These are phyloP conservation scores for Pilasporangium apinafurcum DNA, from an alignment of 352 stramenopile species.

Conservation along the genomic window DNA sequence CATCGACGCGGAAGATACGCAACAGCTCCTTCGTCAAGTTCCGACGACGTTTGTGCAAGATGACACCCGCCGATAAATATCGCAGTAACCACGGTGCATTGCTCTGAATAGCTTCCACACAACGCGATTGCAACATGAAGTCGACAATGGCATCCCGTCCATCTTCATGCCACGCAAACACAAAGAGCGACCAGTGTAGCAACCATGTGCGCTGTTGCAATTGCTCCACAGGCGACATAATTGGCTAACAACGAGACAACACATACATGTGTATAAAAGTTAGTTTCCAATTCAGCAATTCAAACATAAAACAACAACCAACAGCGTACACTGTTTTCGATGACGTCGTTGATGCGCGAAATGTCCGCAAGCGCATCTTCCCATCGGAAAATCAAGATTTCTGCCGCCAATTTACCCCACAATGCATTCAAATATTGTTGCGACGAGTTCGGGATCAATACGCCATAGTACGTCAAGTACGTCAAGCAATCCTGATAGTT, in stretches of 20 bases:
- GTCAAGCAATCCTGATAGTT: conserved; percentile 92
- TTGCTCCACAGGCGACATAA: conserved; percentile 86
- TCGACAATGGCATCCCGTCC: conserved; percentile 96
- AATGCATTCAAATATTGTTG: conserved; percentile 88
- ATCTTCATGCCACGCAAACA: conserved; percentile 89
- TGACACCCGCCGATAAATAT: conserved; percentile 96
- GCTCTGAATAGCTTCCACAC: conserved; percentile 97
- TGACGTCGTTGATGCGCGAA: conserved; percentile 90
- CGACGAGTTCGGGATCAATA: conserved; percentile 81
- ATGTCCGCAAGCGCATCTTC: conserved; percentile 93
- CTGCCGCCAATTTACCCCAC: conserved; percentile 94
- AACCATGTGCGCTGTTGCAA: conserved; percentile 98
- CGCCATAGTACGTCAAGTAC: conserved; percentile 88
- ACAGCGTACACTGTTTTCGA: conserved; percentile 88
- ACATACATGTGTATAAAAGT: conserved; percentile 1
- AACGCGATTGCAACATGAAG: conserved; percentile 91
- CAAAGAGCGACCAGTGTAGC: conserved; percentile 98
- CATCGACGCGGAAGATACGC: conserved; percentile 90
- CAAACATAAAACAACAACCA: conserved; percentile 1
- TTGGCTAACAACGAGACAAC: conserved; percentile 19
- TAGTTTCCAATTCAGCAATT: too few relatives aligned
- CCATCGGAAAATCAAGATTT: conserved; percentile 97
- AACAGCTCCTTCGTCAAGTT: conserved; percentile 95
- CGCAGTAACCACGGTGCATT: conserved; percentile 97
- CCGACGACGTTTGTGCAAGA: conserved; percentile 95